Conservation (phyloP, 768 basidiomycete genomes). For the Leucogyrophana mollusca region DNA sequence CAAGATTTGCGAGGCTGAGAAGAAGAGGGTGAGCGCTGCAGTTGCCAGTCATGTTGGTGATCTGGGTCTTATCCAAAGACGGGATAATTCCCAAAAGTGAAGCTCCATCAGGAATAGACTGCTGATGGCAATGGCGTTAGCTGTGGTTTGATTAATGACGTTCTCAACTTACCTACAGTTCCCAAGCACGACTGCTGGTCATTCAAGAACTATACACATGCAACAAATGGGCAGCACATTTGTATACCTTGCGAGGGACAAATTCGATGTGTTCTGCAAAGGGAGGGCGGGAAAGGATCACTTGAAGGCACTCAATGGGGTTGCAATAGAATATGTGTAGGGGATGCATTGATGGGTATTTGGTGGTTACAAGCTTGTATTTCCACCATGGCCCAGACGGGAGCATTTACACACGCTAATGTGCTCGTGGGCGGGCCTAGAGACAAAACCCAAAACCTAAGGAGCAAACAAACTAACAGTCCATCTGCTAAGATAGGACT, state of each 20-base stretch:
- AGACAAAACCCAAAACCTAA: too few relatives aligned
- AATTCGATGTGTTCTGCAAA: constrained; percentile 20
- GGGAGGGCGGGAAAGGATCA: constrained; percentile 24
- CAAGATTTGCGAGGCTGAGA: constrained; percentile 29
- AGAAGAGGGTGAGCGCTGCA: constrained; percentile 26
- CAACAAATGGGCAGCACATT: constrained; percentile 6
- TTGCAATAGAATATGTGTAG: constrained; percentile 26
- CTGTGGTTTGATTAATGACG: background rate
- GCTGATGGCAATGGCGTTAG: constrained; percentile 7
- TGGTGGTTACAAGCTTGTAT: too few relatives aligned
- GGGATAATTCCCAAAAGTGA: constrained; percentile 22
- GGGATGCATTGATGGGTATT: constrained; percentile 21
- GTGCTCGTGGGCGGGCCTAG: too few relatives aligned
- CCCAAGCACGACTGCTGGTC: constrained; percentile 19
- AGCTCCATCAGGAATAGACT: constrained; percentile 13
- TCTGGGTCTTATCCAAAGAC: constrained; percentile 32
- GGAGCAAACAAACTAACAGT: too few relatives aligned
- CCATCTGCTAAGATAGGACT: too few relatives aligned
- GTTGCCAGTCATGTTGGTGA: constrained; percentile 29
- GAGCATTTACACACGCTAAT: too few relatives aligned
- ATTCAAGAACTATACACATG: constrained; percentile 21
- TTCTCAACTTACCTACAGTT: constrained; percentile 20
- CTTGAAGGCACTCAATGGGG: constrained; percentile 25
- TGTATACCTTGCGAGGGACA: constrained; percentile 11
- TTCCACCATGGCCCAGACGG: too few relatives aligned